Conservation (phyloP, 352 stramenopile genomes). For the Phytophthora ramorum region DNA sequence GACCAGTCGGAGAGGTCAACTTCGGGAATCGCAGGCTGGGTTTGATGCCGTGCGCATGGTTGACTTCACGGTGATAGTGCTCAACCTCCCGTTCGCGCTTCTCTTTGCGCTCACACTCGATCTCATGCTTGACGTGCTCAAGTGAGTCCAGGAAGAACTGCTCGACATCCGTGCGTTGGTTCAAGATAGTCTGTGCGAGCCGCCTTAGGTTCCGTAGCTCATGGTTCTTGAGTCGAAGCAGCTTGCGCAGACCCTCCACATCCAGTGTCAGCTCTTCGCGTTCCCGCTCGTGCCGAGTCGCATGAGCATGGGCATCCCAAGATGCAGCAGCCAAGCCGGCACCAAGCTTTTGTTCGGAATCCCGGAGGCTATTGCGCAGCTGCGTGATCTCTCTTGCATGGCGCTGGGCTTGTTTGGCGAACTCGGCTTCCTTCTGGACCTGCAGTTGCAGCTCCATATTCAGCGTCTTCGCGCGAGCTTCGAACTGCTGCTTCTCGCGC, state of each 20-base stretch:
- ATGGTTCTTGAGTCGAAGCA: conserved; percentile 94
- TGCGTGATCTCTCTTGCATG: conserved; percentile 81
- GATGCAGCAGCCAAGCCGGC: conserved; percentile 73
- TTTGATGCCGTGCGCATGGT: conserved; percentile 44
- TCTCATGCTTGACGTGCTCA: conserved; percentile 85
- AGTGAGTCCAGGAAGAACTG: conserved; percentile 95
- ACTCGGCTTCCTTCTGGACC: conserved; percentile 88
- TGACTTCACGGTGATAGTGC: conserved; percentile 62
- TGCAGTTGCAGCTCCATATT: conserved; percentile 82
- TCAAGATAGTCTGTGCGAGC: conserved; percentile 91
- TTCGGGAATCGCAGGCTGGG: conserved; percentile 57
- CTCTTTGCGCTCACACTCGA: conserved; percentile 59
- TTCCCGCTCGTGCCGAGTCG: conserved; percentile 59
- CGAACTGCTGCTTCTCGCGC: conserved; percentile 77
- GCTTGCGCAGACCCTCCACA: conserved; percentile 80
- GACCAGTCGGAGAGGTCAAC: conserved; percentile 35
- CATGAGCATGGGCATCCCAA: conserved; percentile 60
- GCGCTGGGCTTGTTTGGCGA: conserved; percentile 80
- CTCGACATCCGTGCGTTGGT: conserved; percentile 91
- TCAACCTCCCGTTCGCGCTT: conserved; percentile 58
- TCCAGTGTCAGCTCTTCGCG: conserved; percentile 90
- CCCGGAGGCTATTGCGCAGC: conserved; percentile 71
- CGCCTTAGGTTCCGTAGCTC: conserved; percentile 91
- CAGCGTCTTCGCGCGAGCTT: conserved; percentile 60
- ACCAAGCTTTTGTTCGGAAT: conserved; percentile 81